Conservation (phyloP, 148 eudicot species). For the Chenopodium suecicum region DNA sequence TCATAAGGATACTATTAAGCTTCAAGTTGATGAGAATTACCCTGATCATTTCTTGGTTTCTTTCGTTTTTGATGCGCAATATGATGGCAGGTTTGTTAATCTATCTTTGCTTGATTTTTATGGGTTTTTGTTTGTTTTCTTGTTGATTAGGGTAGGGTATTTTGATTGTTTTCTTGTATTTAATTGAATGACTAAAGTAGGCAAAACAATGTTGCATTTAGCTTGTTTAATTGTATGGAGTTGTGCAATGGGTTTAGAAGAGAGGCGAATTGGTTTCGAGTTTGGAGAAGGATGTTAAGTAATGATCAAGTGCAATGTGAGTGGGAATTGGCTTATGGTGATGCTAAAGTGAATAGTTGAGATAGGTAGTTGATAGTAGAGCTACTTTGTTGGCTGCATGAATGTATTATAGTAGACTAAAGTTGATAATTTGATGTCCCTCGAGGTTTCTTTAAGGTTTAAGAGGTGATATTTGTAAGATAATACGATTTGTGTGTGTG, state of each 20-base stretch:
- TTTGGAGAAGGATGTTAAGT: neutral
- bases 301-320: neutral
- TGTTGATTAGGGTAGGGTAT: neutral
- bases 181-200: neutral
- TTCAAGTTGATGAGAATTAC: conserved; percentile 45
- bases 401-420: neutral
- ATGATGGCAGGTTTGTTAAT: conserved; percentile 67
- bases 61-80: conserved; percentile 68
- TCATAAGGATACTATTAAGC: conserved; percentile 61
- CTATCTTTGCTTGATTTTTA: neutral
- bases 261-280: neutral
- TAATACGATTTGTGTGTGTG: no score
- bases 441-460: neutral
- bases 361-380: neutral
- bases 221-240: neutral
- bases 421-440: neutral
- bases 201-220: neutral
- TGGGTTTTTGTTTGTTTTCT: neutral
- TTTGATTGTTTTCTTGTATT: neutral
- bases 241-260: neutral
- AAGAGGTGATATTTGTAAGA: neutral
- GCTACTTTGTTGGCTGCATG: neutral
- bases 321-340: neutral
- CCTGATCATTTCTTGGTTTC: conserved; percentile 62
- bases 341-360: neutral